Base-by-base conservation (phyloP, 306 rosid genomes). In the Albizia julibrissin region DNA sequence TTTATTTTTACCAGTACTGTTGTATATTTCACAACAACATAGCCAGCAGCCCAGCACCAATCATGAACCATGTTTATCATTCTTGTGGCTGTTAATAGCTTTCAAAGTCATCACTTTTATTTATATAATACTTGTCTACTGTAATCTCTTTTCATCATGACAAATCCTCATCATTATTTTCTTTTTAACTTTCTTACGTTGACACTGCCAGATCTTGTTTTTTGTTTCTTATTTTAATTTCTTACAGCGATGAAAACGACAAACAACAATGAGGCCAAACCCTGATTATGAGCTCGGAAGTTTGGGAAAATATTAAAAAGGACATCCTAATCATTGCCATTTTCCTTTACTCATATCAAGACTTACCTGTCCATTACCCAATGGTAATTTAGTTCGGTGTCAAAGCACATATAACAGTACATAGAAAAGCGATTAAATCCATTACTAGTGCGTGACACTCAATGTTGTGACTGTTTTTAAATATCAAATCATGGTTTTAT, bases 61-160 rank as follows among this genome's bases (percentile, higher is more conserved):
- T 61, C 34, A 37, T 13, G 10, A 37, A 0, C 19, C 21, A 13
- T 67, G 37, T 66, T 31, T 47, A 3, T 46, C 50, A 66, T 44
- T 50, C 46, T 1, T 75, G n/a, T 44, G 29, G 15, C 64, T 56
- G 39, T 65, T 13, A 10, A 24, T 61, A 58, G 33, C 59, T 58
- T 42, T 10, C 39, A 37, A 21, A 58, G 79, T 37, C 62, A 47
- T 29, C 54, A 10, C 39, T 68, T 67, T 83, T 9, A 54, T 24
- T 9, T 15, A 47, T 14, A 47, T 18, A 14, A 47, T 47, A 15
- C 6, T 3, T 87, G 77, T 81, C 69, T 9, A 83, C 75, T 75
- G 31, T 81, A 65, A 82, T 78, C 74, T 82, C 18, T 12, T 29
- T 46, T 76, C 67, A 85, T 84, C 26, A 85, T 85, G 77, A 75